Conservation (phyloP, 2,329 filamentous ascomycete genomes). For the Shiraia sp. region DNA sequence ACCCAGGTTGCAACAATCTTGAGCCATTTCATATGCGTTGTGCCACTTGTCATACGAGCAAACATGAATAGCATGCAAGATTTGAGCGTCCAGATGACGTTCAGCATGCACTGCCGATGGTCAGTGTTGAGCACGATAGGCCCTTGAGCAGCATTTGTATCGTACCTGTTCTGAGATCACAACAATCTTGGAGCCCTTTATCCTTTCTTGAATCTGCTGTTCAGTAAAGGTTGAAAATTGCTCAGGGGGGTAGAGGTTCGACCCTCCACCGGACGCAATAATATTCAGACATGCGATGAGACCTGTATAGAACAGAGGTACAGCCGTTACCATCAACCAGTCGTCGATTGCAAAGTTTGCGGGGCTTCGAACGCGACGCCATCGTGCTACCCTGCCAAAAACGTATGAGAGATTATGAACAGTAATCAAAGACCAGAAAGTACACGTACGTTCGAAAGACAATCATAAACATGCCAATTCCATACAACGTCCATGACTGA, state of each 20-base stretch:
- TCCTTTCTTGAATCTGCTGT: constrained; percentile 47
- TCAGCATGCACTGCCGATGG: constrained; percentile 63
- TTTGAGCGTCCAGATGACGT: constrained; percentile 62
- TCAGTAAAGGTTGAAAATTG: constrained; percentile 42
- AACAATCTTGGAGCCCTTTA: constrained; percentile 51
- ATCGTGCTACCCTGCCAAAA: constrained; percentile 27
- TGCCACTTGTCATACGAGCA: constrained; percentile 56
- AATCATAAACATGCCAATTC: constrained; percentile 34
- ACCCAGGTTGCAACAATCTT: constrained; percentile 56
- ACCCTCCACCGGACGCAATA: constrained; percentile 48
- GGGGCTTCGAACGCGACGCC: constrained; percentile 25
- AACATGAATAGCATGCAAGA: constrained; percentile 62
- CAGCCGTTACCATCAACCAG: constrained; percentile 36
- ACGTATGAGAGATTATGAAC: neutral
- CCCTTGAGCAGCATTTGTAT: neutral
- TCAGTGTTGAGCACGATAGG: constrained; percentile 4
- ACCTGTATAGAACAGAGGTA: constrained; percentile 44
- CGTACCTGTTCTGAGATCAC: constrained; percentile 50
- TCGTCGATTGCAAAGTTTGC: constrained; percentile 29
- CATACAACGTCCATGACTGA: constrained; percentile 36
- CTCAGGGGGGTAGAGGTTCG: constrained; percentile 48
- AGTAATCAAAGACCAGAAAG: neutral
- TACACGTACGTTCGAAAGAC: constrained; percentile 30
- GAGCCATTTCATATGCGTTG: constrained; percentile 50
- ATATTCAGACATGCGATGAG: constrained; percentile 49